phyloP scores from a whole-genome alignment of 164 flowering plant genomes.

The Santalum album region DNA sequence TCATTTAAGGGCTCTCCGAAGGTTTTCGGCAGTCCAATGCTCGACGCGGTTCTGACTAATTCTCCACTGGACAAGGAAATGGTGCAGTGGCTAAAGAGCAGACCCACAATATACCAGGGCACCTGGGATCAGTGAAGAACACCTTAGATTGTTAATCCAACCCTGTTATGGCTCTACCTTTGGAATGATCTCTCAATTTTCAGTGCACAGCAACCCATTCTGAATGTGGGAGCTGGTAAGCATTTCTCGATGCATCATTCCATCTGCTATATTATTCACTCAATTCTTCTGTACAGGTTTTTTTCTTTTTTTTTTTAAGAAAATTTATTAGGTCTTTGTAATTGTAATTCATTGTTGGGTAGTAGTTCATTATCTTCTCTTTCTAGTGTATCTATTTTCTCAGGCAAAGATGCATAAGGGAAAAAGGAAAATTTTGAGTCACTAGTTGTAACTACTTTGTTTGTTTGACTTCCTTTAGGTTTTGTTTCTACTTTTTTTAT shows the following conservation, averaged over 20 bases:
- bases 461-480: no score
- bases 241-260: constrained; percentile 36
- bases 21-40: constrained; percentile 87
- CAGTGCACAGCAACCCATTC: constrained; percentile 20
- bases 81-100: constrained; percentile 86
- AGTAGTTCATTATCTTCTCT: constrained; percentile 21
- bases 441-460: no score
- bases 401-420: no score
- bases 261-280: constrained; percentile 11
- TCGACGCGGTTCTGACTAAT: constrained; percentile 56
- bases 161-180: no score
- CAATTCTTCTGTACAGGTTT: constrained; percentile 52
- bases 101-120: constrained; percentile 59
- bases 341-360: constrained; percentile 36
- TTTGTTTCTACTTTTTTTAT: no score
- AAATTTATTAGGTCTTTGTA: no score
- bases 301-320: no score
- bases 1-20: constrained; percentile 44
- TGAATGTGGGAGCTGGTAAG: constrained; percentile 30
- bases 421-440: no score
- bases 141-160: no score
- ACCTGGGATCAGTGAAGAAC: constrained; percentile 56
- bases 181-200: constrained; percentile 38
- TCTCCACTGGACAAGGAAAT: constrained; percentile 61
- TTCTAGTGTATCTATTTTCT: no score